Base-by-base conservation (phyloP, 305 asterid genomes). In the Fraxinus greggii region DNA sequence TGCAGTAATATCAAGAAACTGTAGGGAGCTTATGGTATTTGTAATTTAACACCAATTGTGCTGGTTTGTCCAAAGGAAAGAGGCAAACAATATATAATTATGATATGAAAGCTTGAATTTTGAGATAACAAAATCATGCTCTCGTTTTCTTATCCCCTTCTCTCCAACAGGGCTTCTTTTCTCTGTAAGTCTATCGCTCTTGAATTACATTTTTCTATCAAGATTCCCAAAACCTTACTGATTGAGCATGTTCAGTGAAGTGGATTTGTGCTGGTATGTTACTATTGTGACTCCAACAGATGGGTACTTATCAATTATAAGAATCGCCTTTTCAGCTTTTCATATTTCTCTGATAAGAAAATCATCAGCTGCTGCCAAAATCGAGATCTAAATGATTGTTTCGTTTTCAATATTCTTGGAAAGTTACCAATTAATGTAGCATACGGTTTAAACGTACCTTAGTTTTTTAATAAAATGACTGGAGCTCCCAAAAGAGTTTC, bases 61-160 rank as follows among this genome's bases (percentile, higher is more conserved):
- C 19, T 26, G 73, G 32, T 65, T 63, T 24, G 13, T 69, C 31
- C n/a, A 9, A 26, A 77, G 21, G 31, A 28, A 36, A 38, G 45
- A 38, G 13, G 45, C 45, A 38, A 38, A 7, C 12, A 33, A 4
- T 35, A 59, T 7, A n/a, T 24, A 79, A 31, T 56, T 23, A 75
- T 82, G 79, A 19, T 79, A 70, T 82, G 81, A 87, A 79, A 80
- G 81, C 75, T 88, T 81, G 35, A 79, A 74, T 40, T 76, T 80
- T 81, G 24, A 56, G 33, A 32, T 56, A 19, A 35, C 36, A 75
- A 42, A 74, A 79, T 83, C 89, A 91, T 90, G 94, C 76, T 86
- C 78, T 63, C 85, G 6, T 86, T 84, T 77, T 88, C 90, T 83
- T 54, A 84, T 24, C 80, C 89, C 38, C 86, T 88, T 77, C 81